phyloP scores from a whole-genome alignment of 2,329 filamentous ascomycete species.

The Amphichorda felina region DNA sequence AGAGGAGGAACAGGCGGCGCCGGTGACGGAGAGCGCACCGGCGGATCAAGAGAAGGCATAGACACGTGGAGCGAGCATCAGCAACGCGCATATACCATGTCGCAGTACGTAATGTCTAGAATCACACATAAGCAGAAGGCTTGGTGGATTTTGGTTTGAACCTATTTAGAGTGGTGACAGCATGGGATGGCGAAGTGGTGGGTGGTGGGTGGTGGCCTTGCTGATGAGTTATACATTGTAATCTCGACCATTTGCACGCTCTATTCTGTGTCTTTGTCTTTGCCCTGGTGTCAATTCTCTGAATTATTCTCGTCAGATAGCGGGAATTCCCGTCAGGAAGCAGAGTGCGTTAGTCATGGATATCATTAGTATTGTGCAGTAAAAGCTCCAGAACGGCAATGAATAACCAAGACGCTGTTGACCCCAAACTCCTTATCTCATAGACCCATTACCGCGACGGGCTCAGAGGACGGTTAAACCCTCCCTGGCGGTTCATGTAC shows the following conservation, averaged over 20 bases:
- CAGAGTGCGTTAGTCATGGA: no score
- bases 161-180: not conserved
- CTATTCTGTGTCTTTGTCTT: no score
- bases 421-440: no score
- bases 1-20: conserved; percentile 2
- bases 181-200: not conserved
- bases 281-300: no score
- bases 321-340: no score
- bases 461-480: conserved; percentile 70
- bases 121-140: conserved; percentile 6
- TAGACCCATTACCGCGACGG: conserved; percentile 31
- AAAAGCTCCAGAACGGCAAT: no score
- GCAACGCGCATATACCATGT: conserved; percentile 1
- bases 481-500: conserved; percentile 84
- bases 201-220: not conserved
- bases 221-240: not conserved
- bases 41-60: conserved; percentile 10
- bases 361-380: no score
- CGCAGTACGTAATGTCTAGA: conserved; percentile 25
- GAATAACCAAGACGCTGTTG: no score
- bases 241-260: not conserved
- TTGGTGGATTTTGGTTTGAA: not conserved
- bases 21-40: conserved; percentile 7
- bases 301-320: no score
- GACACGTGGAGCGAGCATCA: not conserved